Evolutionary conservation across 768 basidiomycete genomes (phyloP), one percentile per base, ranked within the genome.

Genomic region (Termitomyces sp.): DNA sequence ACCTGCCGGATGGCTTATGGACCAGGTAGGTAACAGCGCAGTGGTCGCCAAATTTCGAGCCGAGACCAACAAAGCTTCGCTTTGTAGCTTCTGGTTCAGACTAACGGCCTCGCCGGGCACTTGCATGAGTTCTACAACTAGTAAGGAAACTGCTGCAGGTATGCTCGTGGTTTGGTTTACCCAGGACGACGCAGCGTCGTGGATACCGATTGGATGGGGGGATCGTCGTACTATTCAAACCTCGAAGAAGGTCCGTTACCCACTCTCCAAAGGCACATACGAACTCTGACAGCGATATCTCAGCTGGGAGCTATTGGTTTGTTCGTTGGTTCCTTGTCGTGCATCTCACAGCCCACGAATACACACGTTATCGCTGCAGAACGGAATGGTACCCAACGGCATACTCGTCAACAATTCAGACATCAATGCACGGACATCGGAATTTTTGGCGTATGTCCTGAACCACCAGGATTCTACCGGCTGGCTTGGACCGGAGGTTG

Each of bases 281-380:
- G 16, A 26, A 49, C 18, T 20, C 26, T 32, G 43, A 30, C 14
- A 20, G 12, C 1, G 12, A 32, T 26, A 38, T n/a, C 16, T 36
- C 50, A 83, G 82, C 81, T 61, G 81, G 81, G 50, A 82, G 81
- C 67, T 83, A 83, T 62, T 82, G 81, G 82, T 83, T 81, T 78
- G 81, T 79, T 61, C 50, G 79, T 77, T 12, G 9, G 33, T 38
- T 55, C n/a, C 20, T 23, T 14, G 28, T 43, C 14, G 33, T 38
- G 12, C 5, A 28, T 28, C 28, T 30, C 32, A 28, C 38, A 28
- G 44, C 49, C 20, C n/a, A 51, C 36, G 57, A 35, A 61, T 18
- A 4, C 14, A 38, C 20, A 35, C 43, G 26, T 8, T 49, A 43
- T 35, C 60, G 28, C 32, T 33, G 0, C 32, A 79, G 81, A 84